Conservation (phyloP, 1,139 yeast species). For the Sugiyamaella pinicola region DNA sequence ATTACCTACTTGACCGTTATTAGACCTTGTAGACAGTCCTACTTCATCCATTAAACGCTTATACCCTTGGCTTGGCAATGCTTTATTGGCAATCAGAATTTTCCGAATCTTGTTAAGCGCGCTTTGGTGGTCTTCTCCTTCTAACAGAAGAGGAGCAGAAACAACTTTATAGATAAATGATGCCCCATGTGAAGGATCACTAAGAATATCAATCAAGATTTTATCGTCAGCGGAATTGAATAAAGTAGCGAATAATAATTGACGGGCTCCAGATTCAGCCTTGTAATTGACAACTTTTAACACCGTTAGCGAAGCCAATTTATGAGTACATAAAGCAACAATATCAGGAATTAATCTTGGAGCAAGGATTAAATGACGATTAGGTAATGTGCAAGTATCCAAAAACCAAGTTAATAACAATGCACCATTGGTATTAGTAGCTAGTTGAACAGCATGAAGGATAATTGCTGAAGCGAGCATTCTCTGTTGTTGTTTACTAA, state of each 20-base stretch:
- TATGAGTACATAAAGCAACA: slow-evolving; percentile 73
- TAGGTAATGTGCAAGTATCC: slow-evolving; percentile 75
- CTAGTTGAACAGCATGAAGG: slow-evolving; percentile 75
- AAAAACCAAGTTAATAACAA: slow-evolving; percentile 89
- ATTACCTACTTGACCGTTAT: background rate
- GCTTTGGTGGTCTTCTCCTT: slow-evolving; percentile 55
- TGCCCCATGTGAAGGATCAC: slow-evolving; percentile 73
- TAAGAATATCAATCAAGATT: slow-evolving; percentile 54
- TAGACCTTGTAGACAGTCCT: slow-evolving; percentile 51
- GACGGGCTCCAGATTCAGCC: slow-evolving; percentile 63
- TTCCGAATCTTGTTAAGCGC: slow-evolving; percentile 62
- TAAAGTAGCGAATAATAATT: slow-evolving; percentile 60
- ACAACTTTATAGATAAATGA: slow-evolving; percentile 72
- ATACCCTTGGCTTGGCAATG: slow-evolving; percentile 67
- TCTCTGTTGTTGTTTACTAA: slow-evolving; percentile 67
- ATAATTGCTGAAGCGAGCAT: slow-evolving; percentile 81
- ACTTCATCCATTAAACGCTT: slow-evolving; percentile 91
- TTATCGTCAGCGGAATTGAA: slow-evolving; percentile 48
- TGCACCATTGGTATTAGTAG: slow-evolving; percentile 85
- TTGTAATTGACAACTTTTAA: slow-evolving; percentile 72
- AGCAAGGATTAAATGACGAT: slow-evolving; percentile 58
- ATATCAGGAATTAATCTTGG: slow-evolving; percentile 64
- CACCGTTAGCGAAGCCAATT: slow-evolving; percentile 81
- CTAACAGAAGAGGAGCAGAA: slow-evolving; percentile 37
- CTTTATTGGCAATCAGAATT: slow-evolving; percentile 60